Base-by-base conservation (phyloP, 208 protist species). In the Acanthamoeba castellanii region DNA sequence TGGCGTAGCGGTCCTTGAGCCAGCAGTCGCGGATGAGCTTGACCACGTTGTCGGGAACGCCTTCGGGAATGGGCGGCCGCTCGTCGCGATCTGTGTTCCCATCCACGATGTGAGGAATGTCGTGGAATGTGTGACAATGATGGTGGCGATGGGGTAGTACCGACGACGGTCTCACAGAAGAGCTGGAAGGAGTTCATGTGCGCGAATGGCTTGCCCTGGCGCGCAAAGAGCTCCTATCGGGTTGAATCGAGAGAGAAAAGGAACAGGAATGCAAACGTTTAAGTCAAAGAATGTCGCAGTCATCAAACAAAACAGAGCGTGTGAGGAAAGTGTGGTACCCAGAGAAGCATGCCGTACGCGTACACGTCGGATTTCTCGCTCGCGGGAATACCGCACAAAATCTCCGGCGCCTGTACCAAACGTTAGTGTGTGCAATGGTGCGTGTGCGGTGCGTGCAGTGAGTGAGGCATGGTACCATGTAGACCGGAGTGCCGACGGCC, bases 401-500 rank as follows among this genome's bases (percentile, higher is more conserved):
- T 72, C 84, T 91, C 84, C 1, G 84, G 84, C 18, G 84, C 50
- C 84, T 72, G 50, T 9, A 0, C 22, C 70, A 22, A 78, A 27
- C 37, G 13, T 13, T 50, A 27, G 37, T 27, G 30, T 7, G 42
- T 8, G 14, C 20, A 20, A 22, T 20, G 42, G 7, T 37, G 30
- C 18, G 72, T 7, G 18, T 8, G 70, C 11, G 14, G 30, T 9
- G 14, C 13, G 42, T 25, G 18, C 16, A 13, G 22, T 18, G 72
- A 37, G 34, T 11, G 34, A 30, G 37, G 72, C 14, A 37, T 22
- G 37, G 42, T 27, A 85, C 76, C 84, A 91, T 91, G 57, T 70
- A 91, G 42, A 91, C 59, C 55, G 84, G 84, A 7, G 57, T 91
- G 84, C 84, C 84, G 25, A 91, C 84, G 59, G 84, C 84, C 50